A percentile compares a stretch with the other conserved stretches of the same genome.
Evolutionary conservation across 2,329 filamentous ascomycete genomes (phyloP).

Genomic region (Helotiales sp.): DNA sequence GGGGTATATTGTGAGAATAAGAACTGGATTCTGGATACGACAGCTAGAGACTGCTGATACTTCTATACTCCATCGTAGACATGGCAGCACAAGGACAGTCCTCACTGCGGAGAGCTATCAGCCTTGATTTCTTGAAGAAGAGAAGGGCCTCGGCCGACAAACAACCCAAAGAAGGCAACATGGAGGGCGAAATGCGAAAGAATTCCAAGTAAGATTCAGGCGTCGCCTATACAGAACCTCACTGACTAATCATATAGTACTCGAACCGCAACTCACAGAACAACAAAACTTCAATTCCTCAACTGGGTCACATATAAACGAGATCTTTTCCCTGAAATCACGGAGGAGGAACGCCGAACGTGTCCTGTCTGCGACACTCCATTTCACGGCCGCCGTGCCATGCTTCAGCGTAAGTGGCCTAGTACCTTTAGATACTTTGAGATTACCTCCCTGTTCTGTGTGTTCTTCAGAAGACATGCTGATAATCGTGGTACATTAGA

Average conservation of each 20-base stretch:
- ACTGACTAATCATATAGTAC: background rate
- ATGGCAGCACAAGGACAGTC: background rate
- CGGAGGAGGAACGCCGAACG: background rate
- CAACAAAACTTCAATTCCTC: background rate
- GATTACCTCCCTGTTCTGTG: too few species aligned
- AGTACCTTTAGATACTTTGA: too few species aligned
- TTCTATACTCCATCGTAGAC: background rate
- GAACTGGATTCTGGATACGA: background rate
- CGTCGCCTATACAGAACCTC: background rate
- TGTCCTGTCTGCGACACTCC: background rate
- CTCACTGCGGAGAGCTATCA: background rate
- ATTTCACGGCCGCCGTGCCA: background rate
- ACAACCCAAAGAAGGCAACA: background rate
- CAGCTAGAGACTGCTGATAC: background rate
- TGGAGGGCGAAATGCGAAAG: background rate
- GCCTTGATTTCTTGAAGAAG: background rate
- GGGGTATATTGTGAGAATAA: background rate
- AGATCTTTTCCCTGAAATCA: background rate
- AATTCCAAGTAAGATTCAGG: background rate
- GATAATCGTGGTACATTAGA: too few species aligned
- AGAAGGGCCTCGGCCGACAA: background rate
- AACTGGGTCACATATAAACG: background rate
- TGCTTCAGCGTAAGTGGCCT: too few species aligned
- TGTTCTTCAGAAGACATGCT: too few species aligned
- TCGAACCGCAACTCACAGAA: background rate